A percentile compares a stretch with the other conserved stretches of the same genome.
Evolutionary conservation across 2,329 filamentous ascomycete genomes (phyloP).

Genomic region (Amylocarpus encephaloides): DNA sequence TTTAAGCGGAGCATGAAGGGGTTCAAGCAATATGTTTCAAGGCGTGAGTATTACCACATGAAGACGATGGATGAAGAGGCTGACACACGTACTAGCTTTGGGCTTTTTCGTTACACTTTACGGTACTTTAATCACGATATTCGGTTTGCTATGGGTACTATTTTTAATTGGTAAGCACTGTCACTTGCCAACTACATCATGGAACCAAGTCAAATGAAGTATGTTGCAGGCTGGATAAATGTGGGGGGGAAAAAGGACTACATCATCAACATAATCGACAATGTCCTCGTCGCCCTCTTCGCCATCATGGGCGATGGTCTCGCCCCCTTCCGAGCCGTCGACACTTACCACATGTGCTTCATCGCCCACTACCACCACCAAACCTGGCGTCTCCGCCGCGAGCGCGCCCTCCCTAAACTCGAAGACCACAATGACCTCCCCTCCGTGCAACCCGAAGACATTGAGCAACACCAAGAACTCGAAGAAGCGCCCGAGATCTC

Average conservation of each 20-base stretch:
- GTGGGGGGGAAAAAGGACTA: conserved; percentile 68
- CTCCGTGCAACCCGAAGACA: conserved; percentile 24
- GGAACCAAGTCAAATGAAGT: neutral
- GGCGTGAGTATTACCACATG: conserved; percentile 44
- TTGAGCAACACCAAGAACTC: conserved; percentile 27
- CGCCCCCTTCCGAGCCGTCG: conserved; percentile 68
- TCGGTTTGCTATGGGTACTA: conserved; percentile 83
- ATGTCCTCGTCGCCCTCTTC: conserved; percentile 64
- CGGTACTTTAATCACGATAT: conserved; percentile 74
- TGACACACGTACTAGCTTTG: conserved; percentile 44
- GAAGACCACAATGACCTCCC: conserved; percentile 58
- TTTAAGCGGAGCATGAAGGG: conserved; percentile 76
- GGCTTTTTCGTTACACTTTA: conserved; percentile 82
- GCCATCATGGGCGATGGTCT: conserved; percentile 65
- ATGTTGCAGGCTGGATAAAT: conserved; percentile 61
- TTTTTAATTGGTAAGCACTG: conserved; percentile 65
- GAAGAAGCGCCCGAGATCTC: conserved; percentile 41
- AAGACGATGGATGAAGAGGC: neutral
- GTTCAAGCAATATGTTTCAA: conserved; percentile 71
- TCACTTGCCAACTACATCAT: neutral
- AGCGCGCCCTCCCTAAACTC: conserved; percentile 49
- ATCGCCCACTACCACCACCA: conserved; percentile 59
- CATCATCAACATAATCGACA: conserved; percentile 63
- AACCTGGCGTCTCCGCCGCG: conserved; percentile 53
- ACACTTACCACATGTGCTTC: conserved; percentile 73